Base-by-base conservation (phyloP, 1,284 basidiomycete species). In the Cystobasidium sp. region DNA sequence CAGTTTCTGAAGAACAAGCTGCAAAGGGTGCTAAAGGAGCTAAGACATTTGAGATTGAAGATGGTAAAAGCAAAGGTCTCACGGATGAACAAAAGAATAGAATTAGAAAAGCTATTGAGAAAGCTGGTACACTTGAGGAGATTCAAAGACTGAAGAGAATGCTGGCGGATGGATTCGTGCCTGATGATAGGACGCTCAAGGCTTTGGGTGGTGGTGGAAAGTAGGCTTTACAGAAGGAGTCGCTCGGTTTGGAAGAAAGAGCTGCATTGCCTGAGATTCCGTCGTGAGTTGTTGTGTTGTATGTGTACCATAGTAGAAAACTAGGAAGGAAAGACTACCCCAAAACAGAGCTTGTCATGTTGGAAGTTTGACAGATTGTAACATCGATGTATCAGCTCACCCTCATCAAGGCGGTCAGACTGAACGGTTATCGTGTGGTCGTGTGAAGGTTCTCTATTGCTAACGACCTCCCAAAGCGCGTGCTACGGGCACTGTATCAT, bases 1-100 rank as follows among this genome's bases (percentile, higher is more conserved):
- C 90, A n/a, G 88, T 88, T 79, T 84, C 86, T 31, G 85, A 85
- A n/a, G 83, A 86, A n/a, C 82, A 84, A 46, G 80, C 85, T 71
- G 79, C 81, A 7, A 77, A 79, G 22, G 86, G 86, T 16, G 76
- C 79, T 9, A 77, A 78, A 7, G 78, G 78, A 22, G 78, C 79
- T 14, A 91, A 88, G 78, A 90, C 91, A 39, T 82, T 83, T 65
- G 80, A 82, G 68, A 80, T 81, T 1, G 82, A 81, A 20, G 75
- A 68, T 24, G 49, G 73, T 0, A 72, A 77, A 53, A 85, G 93
- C 7, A 87, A 93, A 65, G 84, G 95, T 78, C 91, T 98, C 89
- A 94, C 93, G 20, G 91, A 91, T 77, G 93, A 96, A 79, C 95
- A 98, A 81, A 91, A 92, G 81, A 90, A 91, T 80, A 88, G 90